Evolutionary conservation across 2,329 filamentous ascomycete species (phyloP).

Genomic region (Trichophyton rubrum): DNA sequence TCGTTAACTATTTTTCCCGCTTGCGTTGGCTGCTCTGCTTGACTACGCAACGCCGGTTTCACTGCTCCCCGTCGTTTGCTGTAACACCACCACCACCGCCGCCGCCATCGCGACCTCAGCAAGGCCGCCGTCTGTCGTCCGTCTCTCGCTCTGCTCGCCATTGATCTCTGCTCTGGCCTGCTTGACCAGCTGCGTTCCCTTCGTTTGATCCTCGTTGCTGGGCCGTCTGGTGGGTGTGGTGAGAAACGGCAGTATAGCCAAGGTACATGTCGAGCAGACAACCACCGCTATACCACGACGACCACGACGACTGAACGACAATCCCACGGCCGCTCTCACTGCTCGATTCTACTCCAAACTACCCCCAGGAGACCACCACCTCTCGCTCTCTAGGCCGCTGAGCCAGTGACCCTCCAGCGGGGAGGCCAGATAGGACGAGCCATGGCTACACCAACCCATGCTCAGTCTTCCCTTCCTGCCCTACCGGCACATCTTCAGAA

Average conservation of each 20-base stretch:
- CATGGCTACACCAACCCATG: constrained; percentile 48
- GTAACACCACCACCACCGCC: neutral
- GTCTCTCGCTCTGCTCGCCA: neutral
- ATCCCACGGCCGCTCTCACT: neutral
- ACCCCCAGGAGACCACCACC: neutral
- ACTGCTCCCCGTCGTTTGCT: neutral
- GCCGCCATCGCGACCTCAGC: too few relatives aligned
- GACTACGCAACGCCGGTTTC: neutral
- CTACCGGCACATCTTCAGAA: constrained; percentile 58
- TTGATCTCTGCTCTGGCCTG: neutral
- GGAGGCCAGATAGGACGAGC: constrained; percentile 8
- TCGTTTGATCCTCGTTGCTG: neutral
- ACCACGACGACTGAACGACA: neutral
- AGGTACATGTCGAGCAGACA: neutral
- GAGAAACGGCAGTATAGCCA: neutral
- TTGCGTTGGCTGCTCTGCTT: neutral
- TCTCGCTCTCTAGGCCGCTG: neutral
- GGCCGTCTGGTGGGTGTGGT: neutral
- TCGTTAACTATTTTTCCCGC: neutral
- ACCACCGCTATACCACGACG: neutral
- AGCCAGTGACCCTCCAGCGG: neutral
- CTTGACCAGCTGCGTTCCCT: neutral
- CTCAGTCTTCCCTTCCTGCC: constrained; percentile 73
- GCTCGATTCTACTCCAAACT: neutral
- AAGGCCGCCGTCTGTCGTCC: neutral